Percentiles rank a stretch among this genome's conserved stretches.
phyloP scores from a whole-genome alignment of 805 yeast species.

The Cyberlindnera mississippiensis region DNA sequence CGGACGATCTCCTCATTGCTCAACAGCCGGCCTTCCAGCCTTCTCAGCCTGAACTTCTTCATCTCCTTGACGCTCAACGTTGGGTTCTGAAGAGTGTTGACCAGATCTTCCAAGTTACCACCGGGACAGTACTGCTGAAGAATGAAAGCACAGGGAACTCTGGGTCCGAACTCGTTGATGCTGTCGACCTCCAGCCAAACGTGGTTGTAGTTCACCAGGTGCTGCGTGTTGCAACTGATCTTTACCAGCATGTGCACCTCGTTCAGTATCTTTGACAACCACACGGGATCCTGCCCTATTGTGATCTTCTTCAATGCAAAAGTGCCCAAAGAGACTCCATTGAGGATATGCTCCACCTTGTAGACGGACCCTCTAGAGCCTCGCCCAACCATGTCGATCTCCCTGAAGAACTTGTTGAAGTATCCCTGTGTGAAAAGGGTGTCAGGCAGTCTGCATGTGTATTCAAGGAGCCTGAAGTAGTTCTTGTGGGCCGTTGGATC shows the following conservation, averaged over 20 bases:
- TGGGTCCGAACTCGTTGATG: slow-evolving; percentile 48
- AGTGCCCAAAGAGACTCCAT: slow-evolving; percentile 65
- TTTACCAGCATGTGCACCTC: slow-evolving; percentile 71
- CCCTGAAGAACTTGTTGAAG: slow-evolving; percentile 65
- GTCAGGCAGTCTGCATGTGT: slow-evolving; percentile 35
- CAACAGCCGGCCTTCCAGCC: slow-evolving; percentile 34
- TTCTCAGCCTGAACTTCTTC: slow-evolving; percentile 33
- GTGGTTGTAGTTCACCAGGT: slow-evolving; percentile 81
- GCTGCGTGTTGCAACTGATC: slow-evolving; percentile 44
- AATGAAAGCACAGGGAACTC: slow-evolving; percentile 70
- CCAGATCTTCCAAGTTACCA: slow-evolving; percentile 75
- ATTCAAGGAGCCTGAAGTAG: slow-evolving; percentile 23
- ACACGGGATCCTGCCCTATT: slow-evolving; percentile 70
- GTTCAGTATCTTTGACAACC: slow-evolving; percentile 64
- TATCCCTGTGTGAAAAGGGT: slow-evolving; percentile 79
- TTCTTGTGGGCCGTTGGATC: slow-evolving; percentile 9
- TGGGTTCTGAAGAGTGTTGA: slow-evolving; percentile 36
- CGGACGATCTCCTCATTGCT: slow-evolving; percentile 59
- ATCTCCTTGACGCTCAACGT: slow-evolving; percentile 33
- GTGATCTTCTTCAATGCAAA: slow-evolving; percentile 86
- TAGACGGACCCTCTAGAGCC: slow-evolving; percentile 86
- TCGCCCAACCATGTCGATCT: slow-evolving; percentile 59
- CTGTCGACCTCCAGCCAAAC: slow-evolving; percentile 81
- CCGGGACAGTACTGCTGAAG: slow-evolving; percentile 87
- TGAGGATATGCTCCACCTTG: slow-evolving; percentile 77